Base-by-base conservation (phyloP, 2,329 filamentous ascomycete genomes). In the Ascomycota sp. region DNA sequence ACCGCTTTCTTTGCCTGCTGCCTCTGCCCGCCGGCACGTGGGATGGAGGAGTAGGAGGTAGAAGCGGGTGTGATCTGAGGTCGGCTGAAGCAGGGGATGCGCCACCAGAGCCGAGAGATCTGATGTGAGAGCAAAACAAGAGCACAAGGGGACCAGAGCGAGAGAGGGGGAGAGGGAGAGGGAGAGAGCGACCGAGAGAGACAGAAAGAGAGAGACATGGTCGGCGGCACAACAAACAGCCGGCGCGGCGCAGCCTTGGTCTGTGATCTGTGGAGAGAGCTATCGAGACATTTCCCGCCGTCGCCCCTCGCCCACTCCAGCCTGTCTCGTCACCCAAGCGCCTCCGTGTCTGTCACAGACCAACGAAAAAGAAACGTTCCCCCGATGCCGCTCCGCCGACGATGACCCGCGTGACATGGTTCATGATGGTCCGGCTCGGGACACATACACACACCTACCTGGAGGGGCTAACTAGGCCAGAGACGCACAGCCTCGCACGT, bases 321-420 rank as follows among this genome's bases (percentile, higher is more conserved):
- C 15, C 5, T 30, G 28, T 33, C 32, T 30, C 25, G 25, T 30
- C 31, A 25, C 27, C 13, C 23, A 25, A n/a, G 7, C 24, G 20
- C 11, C 12, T 15, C 27, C 27, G 31, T 23, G 20, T 30, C 30
- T 24, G 20, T 29, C 29, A 33, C 29, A 20, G 32, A 29, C 20
- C 29, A 21, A 17, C 25, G 20, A 29, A 31, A 31, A 30, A 29
- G 27, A 23, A 34, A 31, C 27, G 32, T 29, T 31, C 27, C 28
- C 11, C 23, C 26, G 15, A 21, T 20, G 22, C 26, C 29, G 22
- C 20, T 15, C 23, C 17, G n/a, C 11, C 23, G n/a, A 15, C 11
- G 20, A n/a, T 23, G 10, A 12, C 15, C 12, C 32, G 24, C 32
- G 32, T 33, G 32, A 33, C 28, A 12, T 28, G 28, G 20, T 20